Conservation (phyloP, 306 rosid species). For the Medicago lupulina region DNA sequence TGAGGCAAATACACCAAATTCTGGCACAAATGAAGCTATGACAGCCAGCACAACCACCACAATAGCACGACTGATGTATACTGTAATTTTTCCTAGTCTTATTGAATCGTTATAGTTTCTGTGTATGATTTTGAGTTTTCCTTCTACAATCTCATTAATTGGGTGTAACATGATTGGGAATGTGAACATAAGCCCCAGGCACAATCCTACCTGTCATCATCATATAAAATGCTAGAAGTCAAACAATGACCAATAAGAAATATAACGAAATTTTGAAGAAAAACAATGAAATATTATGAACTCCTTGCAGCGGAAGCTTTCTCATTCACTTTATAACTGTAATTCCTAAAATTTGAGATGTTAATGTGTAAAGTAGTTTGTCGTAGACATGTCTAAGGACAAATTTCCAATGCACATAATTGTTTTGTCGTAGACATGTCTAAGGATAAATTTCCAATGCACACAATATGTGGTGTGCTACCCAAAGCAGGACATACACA, state of each 20-base stretch:
- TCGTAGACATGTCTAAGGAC: constrained; percentile 5
- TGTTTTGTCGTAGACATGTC: background rate
- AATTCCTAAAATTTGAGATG: background rate
- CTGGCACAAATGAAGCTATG: constrained; percentile 76
- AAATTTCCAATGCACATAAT: background rate
- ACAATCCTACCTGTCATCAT: constrained; percentile 76
- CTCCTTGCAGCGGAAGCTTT: constrained; percentile 14
- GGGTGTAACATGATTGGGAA: constrained; percentile 93
- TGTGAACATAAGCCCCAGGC: constrained; percentile 81
- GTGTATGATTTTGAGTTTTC: constrained; percentile 40
- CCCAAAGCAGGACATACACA: background rate
- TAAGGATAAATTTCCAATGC: constrained; percentile 1
- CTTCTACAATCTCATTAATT: constrained; percentile 81
- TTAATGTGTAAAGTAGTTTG: constrained; percentile 15
- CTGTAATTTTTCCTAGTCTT: constrained; percentile 40
- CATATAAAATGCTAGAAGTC: constrained; percentile 37
- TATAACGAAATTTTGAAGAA: constrained; percentile 7
- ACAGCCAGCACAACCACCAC: constrained; percentile 66
- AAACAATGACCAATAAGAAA: constrained; percentile 12
- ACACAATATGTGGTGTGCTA: background rate
- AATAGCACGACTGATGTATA: constrained; percentile 63
- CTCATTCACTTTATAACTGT: background rate
- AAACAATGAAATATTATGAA: constrained; percentile 2
- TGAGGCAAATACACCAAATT: constrained; percentile 73
- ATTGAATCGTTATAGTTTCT: constrained; percentile 38